A percentile compares a stretch with the other conserved stretches of the same genome.
Conservation (phyloP, 1,139 yeast genomes). For the Debaryomyces nepalensis region DNA sequence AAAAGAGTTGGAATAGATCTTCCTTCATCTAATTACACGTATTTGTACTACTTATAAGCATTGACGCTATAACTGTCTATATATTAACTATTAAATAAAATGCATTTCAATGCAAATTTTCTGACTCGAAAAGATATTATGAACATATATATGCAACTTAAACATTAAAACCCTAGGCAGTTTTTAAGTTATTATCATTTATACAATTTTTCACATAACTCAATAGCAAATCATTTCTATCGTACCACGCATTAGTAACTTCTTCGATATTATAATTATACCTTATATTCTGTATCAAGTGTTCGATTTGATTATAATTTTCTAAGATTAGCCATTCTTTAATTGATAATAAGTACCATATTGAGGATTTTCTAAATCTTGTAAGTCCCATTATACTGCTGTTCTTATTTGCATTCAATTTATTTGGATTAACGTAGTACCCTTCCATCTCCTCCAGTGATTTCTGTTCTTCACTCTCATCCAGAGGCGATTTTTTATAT, state of each 20-base stretch:
- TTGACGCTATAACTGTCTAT: constrained; percentile 1
- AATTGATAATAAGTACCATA: constrained; percentile 81
- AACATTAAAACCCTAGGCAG: neutral
- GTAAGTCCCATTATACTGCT: constrained; percentile 55
- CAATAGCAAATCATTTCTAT: constrained; percentile 37
- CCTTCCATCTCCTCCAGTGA: constrained; percentile 40
- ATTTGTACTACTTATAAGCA: too few species aligned
- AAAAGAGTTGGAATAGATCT: constrained; percentile 40
- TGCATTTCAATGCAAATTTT: neutral
- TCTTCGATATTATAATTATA: constrained; percentile 27
- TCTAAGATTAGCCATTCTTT: constrained; percentile 63
- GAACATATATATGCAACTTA: constrained; percentile 1
- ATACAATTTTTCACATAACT: constrained; percentile 33
- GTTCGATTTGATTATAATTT: constrained; percentile 30
- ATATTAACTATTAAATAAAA: neutral
- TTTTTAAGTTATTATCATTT: constrained; percentile 13
- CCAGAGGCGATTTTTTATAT: constrained; percentile 11
- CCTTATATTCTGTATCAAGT: constrained; percentile 31
- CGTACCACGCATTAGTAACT: constrained; percentile 38
- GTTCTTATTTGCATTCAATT: constrained; percentile 39
- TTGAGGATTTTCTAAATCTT: constrained; percentile 71
- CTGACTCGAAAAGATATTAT: neutral
- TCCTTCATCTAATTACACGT: neutral
- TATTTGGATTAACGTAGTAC: constrained; percentile 40
- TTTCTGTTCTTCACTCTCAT: constrained; percentile 17